Evolutionary conservation across 2,329 filamentous ascomycete species (phyloP).

Genomic region (Venturiaceae sp.): DNA sequence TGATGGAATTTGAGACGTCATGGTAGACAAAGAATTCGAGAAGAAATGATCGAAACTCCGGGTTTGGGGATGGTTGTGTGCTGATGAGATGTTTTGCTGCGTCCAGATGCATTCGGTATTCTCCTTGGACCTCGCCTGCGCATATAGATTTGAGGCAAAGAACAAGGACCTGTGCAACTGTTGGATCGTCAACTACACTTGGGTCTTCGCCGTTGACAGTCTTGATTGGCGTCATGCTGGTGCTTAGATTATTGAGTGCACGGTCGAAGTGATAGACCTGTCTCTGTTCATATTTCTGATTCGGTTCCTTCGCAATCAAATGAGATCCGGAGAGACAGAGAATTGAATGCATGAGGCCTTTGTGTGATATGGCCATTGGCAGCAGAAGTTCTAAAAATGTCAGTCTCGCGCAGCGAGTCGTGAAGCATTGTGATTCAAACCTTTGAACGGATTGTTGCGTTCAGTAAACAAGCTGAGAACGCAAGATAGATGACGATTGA

Average conservation of each 20-base stretch:
- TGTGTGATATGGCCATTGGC: conserved; percentile 69
- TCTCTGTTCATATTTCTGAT: conserved; percentile 41
- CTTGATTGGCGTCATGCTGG: conserved; percentile 18
- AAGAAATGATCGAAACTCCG: conserved; percentile 62
- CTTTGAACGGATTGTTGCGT: conserved; percentile 71
- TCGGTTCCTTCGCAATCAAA: conserved; percentile 38
- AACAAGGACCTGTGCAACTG: conserved; percentile 50
- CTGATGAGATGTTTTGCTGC: conserved; percentile 66
- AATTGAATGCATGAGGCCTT: conserved; percentile 83
- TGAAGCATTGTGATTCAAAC: neutral
- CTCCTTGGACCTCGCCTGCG: conserved; percentile 51
- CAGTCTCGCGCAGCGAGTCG: neutral
- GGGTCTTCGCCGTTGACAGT: conserved; percentile 26
- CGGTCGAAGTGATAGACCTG: conserved; percentile 44
- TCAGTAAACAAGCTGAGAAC: conserved; percentile 77
- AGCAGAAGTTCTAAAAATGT: conserved; percentile 54
- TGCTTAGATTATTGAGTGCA: conserved; percentile 27
- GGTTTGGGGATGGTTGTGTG: conserved; percentile 48
- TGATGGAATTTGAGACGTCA: conserved; percentile 49
- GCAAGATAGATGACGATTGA: conserved; percentile 67
- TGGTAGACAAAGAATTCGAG: conserved; percentile 80
- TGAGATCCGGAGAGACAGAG: conserved; percentile 76
- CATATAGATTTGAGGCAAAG: conserved; percentile 52
- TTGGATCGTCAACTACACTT: conserved; percentile 44
- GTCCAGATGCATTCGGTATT: conserved; percentile 71